These are phyloP conservation scores for Heliamphora pulchella DNA, from an alignment of 179 eudicot genomes.

Conservation along the genomic window DNA sequence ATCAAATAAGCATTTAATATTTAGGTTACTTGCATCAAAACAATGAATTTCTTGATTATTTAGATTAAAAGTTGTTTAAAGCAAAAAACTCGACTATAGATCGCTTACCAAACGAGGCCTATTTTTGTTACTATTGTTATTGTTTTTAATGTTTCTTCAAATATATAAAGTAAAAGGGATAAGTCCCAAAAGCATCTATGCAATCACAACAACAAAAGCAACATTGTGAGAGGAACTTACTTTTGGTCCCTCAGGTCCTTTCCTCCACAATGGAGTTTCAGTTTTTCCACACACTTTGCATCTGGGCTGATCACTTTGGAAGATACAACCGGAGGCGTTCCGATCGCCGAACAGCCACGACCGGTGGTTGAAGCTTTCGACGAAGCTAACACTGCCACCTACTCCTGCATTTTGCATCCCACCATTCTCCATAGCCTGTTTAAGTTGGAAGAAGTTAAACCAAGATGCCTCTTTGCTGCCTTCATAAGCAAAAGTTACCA, in stretches of 20 bases:
- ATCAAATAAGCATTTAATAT: too few species aligned
- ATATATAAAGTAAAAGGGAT: too few species aligned
- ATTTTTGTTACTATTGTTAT: too few species aligned
- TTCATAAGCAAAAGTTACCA: too few species aligned
- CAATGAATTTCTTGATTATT: too few species aligned
- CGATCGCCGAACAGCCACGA: neutral
- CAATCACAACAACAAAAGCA: too few species aligned
- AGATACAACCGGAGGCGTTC: neutral
- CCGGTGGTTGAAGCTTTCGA: neutral
- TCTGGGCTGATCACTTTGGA: neutral
- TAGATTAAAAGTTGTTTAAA: too few species aligned
- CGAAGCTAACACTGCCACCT: neutral
- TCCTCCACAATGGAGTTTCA: conserved; percentile 11
- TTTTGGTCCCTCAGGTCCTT: conserved; percentile 11
- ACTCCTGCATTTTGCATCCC: neutral
- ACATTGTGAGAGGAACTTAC: conserved; percentile 13
- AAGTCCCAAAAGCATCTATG: too few species aligned
- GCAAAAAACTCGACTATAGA: too few species aligned
- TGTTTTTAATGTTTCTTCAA: too few species aligned
- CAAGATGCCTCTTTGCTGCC: neutral
- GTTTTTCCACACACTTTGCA: neutral
- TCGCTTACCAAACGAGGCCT: too few species aligned
- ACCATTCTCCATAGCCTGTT: neutral
- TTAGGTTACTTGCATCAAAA: too few species aligned
- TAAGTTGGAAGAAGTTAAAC: neutral